Evolutionary conservation across 805 yeast genomes (phyloP), one percentile per base, ranked within the genome.

Genomic region (Cephaloascus albidus): DNA sequence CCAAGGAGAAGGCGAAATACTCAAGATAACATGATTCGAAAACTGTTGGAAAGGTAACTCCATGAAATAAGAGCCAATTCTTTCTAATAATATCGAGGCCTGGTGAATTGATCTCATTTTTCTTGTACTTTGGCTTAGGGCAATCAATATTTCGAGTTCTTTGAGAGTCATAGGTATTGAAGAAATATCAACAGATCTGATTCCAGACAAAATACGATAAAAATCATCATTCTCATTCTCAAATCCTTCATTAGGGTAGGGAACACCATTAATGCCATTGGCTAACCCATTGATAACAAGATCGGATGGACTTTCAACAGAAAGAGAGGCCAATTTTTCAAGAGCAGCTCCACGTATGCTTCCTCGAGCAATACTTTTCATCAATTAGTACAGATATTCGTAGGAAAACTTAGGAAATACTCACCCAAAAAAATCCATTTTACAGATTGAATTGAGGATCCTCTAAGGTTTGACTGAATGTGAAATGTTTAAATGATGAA

Each of bases 81-180:
- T 68, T 8, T 62, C 53, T n/a, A 72, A 49, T 16, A 78, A 50
- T 20, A 66, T 41, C 3, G 55, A 51, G 12, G 74, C 77, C 36
- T 70, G 72, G 4, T 45, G 49, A 1, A 54, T 51, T 18, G 50
- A 47, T 28, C 57, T 58, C 37, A 55, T 42, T 8, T 62, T 58
- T 4, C 42, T 40, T 3, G 68, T 51, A 10, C 67, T 59, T 20
- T 62, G 61, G 43, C 81, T 74, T 20, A 82, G 55, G 1, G 86
- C 83, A 35, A 72, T 46, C 42, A 81, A 59, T 4, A 72, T 68
- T 45, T 81, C 84, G 41, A 66, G 64, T 51, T 78, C 83, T 41
- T 69, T 72, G 32, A 65, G 57, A 2, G 75, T 57, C 43, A 75
- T 62, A 14, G 75, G 72, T 15, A 70, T 66, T 3, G 58, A 42